phyloP scores from a whole-genome alignment of 345 rosid genomes.

The Lepidium africanum region DNA sequence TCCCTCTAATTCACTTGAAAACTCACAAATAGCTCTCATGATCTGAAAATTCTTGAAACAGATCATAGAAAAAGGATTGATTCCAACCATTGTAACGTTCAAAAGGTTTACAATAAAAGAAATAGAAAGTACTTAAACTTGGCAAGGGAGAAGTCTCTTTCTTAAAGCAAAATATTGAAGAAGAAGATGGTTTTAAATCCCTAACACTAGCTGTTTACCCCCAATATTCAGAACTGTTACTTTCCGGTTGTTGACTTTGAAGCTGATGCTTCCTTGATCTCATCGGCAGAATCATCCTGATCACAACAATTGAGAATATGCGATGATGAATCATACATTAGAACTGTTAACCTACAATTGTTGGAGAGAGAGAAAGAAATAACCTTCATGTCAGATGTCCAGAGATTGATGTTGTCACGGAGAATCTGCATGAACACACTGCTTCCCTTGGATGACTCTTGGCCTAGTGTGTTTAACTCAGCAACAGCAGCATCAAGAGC shows the following conservation, averaged over 20 bases:
- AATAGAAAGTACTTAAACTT: background rate
- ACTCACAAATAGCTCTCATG: background rate
- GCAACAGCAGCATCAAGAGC: conserved; percentile 89
- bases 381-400: conserved; percentile 97
- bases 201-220: background rate
- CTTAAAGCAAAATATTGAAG: background rate
- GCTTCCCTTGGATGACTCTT: conserved; percentile 92
- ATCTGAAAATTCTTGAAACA: background rate
- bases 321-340: background rate
- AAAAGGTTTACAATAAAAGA: background rate
- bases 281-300: conserved; percentile 79
- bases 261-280: conserved; percentile 59
- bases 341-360: background rate
- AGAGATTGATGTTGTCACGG: conserved; percentile 82
- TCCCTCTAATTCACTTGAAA: background rate
- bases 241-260: conserved; percentile 50
- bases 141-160: background rate
- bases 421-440: conserved; percentile 90
- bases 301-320: background rate
- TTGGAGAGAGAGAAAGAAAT: background rate
- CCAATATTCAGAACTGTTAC: conserved; percentile 33
- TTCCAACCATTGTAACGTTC: background rate
- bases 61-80: background rate
- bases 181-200: background rate
- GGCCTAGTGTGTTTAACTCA: conserved; percentile 79